Evolutionary conservation across 139 green algal genomes (phyloP).

Genomic region (Picochlorum sp.): DNA sequence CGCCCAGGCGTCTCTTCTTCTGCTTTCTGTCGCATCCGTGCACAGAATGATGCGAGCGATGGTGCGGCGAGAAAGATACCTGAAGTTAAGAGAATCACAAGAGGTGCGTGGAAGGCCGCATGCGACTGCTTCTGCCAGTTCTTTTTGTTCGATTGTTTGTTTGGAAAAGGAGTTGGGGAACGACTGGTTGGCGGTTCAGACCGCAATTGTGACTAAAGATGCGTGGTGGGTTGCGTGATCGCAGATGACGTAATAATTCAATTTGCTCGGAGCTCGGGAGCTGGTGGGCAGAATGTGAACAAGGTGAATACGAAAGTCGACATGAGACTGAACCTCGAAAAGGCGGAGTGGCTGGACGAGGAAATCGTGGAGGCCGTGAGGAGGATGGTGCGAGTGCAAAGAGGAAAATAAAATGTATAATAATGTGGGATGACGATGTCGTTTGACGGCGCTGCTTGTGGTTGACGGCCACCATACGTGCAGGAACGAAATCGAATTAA

Average conservation of each 20-base stretch:
- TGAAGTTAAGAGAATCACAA: conserved; percentile 1
- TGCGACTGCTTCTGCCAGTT: no score
- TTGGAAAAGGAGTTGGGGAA: not conserved
- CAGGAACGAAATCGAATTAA: conserved; percentile 92
- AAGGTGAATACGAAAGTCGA: conserved; percentile 96
- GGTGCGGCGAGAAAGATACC: not conserved
- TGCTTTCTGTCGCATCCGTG: no score
- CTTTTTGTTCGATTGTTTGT: no score
- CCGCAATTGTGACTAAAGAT: no score
- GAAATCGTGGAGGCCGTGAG: conserved; percentile 62
- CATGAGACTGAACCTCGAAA: conserved; percentile 73
- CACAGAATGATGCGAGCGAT: no score
- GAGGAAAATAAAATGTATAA: conserved; percentile 1
- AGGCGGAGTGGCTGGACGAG: conserved; percentile 62
- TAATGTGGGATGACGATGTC: no score
- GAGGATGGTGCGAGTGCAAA: conserved; percentile 42
- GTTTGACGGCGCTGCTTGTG: conserved; percentile 41
- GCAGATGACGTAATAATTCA: conserved; percentile 81
- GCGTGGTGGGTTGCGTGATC: no score
- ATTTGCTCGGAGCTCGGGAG: conserved; percentile 78
- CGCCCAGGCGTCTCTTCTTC: no score
- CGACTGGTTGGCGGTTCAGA: not conserved
- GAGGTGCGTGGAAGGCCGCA: no score
- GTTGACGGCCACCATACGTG: no score
- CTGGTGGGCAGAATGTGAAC: conserved; percentile 92